A percentile compares a stretch with the other conserved stretches of the same genome.
Conservation (phyloP, 306 rosid species). For the Fragaria ananassa region DNA sequence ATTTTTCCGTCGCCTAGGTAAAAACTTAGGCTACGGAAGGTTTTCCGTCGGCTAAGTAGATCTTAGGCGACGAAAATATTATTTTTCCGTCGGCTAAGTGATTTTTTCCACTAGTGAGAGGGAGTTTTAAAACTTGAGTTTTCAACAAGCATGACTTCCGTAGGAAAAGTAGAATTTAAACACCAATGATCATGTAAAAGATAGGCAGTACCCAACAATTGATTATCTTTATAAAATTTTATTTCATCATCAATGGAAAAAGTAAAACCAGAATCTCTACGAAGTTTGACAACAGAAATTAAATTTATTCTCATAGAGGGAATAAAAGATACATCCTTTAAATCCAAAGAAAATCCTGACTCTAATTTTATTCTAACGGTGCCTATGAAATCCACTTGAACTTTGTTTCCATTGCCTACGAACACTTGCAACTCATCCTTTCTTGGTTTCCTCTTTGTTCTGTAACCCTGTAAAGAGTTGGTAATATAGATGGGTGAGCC, state of each 20-base stretch:
- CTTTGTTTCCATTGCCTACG: background rate
- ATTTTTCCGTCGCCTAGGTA: too few species aligned
- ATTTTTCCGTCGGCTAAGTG: too few species aligned
- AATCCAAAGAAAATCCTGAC: background rate
- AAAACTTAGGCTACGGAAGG: too few species aligned
- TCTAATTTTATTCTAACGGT: background rate
- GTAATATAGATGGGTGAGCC: background rate
- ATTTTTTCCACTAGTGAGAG: too few species aligned
- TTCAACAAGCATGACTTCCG: too few species aligned
- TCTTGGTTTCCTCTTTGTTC: background rate
- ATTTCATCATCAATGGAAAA: background rate
- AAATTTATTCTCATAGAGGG: background rate
- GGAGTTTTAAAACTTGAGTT: too few species aligned
- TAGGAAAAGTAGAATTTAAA: too few species aligned
- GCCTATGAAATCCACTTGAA: background rate
- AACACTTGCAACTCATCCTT: background rate
- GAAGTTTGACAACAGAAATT: background rate
- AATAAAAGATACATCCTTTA: background rate
- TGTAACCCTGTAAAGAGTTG: background rate
- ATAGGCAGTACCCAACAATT: background rate
- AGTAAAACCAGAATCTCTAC: background rate
- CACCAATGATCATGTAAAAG: too few species aligned
- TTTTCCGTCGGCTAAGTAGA: too few species aligned
- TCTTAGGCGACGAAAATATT: too few species aligned
- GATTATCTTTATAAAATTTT: background rate